phyloP scores from a whole-genome alignment of 208 protist species.

The Lotmaria passim region DNA sequence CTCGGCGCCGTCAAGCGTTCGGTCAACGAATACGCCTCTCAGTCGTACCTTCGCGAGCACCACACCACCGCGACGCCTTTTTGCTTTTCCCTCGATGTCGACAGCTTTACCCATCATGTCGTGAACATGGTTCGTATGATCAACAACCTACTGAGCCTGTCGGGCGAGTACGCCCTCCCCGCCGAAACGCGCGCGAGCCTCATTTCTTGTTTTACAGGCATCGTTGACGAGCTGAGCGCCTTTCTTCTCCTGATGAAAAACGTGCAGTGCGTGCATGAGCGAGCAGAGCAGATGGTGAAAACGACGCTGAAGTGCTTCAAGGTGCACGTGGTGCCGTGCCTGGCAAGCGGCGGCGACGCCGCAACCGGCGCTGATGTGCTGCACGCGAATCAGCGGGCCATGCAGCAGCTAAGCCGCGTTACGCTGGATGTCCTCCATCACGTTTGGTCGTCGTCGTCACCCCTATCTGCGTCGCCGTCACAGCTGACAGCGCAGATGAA shows the following conservation, averaged over 20 bases:
- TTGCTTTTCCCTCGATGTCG: not conserved
- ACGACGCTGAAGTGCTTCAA: not conserved
- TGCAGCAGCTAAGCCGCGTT: not conserved
- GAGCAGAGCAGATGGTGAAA: not conserved
- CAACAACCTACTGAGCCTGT: not conserved
- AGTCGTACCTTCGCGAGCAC: not conserved
- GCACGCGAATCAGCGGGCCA: not conserved
- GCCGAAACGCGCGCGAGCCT: not conserved
- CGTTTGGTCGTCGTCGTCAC: constrained; percentile 9
- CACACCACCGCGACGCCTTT: not conserved
- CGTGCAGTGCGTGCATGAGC: not conserved
- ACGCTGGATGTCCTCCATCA: not conserved
- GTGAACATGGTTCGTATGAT: not conserved
- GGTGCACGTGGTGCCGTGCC: not conserved
- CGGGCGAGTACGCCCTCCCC: not conserved
- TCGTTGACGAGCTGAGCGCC: not conserved
- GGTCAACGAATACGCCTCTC: not conserved
- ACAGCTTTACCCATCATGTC: not conserved
- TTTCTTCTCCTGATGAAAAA: not conserved
- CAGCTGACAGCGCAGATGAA: not conserved
- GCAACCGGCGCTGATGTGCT: not conserved
- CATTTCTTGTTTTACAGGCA: not conserved
- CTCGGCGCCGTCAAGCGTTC: too few species aligned
- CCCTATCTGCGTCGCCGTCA: too few species aligned
- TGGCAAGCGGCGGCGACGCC: not conserved